These are phyloP conservation scores for Phytophthora rubi DNA, from an alignment of 352 stramenopile species.

Conservation along the genomic window DNA sequence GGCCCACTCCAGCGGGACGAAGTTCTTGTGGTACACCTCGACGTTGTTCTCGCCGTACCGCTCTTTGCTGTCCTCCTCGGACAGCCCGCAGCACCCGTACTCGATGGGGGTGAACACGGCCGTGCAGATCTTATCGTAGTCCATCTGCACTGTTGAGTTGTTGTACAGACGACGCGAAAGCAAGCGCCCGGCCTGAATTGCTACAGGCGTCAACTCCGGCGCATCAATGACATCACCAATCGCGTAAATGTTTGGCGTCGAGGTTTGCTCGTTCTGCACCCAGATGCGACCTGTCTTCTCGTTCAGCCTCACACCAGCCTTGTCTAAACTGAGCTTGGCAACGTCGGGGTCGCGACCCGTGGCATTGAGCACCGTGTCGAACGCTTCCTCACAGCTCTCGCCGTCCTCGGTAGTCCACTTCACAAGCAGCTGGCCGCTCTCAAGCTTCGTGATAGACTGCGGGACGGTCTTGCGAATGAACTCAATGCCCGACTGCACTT, in stretches of 20 bases:
- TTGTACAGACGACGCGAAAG: conserved; percentile 94
- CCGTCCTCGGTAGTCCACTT: conserved; percentile 75
- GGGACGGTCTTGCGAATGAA: conserved; percentile 94
- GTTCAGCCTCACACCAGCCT: conserved; percentile 89
- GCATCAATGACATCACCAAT: conserved; percentile 97
- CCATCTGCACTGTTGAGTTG: conserved; percentile 82
- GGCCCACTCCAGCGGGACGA: conserved; percentile 96
- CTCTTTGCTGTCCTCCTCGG: conserved; percentile 94
- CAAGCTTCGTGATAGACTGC: conserved; percentile 91
- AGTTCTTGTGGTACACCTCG: conserved; percentile 97
- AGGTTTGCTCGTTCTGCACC: conserved; percentile 93
- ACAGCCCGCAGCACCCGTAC: conserved; percentile 97
- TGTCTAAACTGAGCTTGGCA: conserved; percentile 87
- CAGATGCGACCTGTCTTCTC: conserved; percentile 93
- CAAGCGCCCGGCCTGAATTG: conserved; percentile 94
- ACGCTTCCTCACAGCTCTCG: conserved; percentile 83
- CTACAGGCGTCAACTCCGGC: conserved; percentile 98
- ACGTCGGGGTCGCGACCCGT: conserved; percentile 95
- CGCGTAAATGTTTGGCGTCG: conserved; percentile 96
- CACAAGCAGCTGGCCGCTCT: conserved; percentile 83
- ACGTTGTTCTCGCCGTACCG: conserved; percentile 92
- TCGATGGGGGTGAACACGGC: conserved; percentile 98
- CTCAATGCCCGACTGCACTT: conserved; percentile 87
- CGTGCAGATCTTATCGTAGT: conserved; percentile 93
- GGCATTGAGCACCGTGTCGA: conserved; percentile 97